A percentile compares a stretch with the other conserved stretches of the same genome.
These are phyloP conservation scores for Poteriospumella lacustris DNA, from an alignment of 108 stramenopile species.

Conservation along the genomic window DNA sequence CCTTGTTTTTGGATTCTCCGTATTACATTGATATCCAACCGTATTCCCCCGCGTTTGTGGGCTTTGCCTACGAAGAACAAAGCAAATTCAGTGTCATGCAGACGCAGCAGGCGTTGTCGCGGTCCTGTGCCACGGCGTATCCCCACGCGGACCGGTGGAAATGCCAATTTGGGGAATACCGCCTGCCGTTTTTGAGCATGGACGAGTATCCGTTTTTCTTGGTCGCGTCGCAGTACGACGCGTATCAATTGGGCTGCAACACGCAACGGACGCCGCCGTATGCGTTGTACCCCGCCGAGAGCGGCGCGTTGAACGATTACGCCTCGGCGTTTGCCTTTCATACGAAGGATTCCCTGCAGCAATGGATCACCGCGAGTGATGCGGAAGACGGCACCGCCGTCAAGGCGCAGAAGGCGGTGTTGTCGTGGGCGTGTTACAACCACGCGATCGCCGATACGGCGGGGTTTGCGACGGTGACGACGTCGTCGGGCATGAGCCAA, in stretches of 20 bases:
- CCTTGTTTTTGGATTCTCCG: background rate
- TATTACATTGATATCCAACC: background rate
- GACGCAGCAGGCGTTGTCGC: background rate
- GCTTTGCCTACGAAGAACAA: background rate
- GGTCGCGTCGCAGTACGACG: background rate
- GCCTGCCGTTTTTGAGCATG: background rate
- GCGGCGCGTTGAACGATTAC: background rate
- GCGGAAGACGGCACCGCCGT: background rate
- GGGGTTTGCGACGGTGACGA: background rate
- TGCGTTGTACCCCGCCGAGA: too few species aligned
- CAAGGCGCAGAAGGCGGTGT: too few species aligned
- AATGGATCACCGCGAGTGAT: background rate
- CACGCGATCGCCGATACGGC: background rate
- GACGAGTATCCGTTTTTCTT: background rate
- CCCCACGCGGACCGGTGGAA: background rate
- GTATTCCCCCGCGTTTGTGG: background rate
- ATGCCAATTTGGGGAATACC: background rate
- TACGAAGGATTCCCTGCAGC: background rate
- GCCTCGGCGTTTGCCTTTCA: background rate
- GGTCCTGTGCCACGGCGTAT: background rate
- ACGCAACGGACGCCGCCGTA: background rate
- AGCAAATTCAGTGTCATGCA: background rate
- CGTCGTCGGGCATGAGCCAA: background rate
- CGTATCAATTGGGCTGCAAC: background rate
- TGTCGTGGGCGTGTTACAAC: background rate